These are phyloP conservation scores for Vitis hybrid DNA, from an alignment of 177 flowering plant species.

Conservation along the genomic window DNA sequence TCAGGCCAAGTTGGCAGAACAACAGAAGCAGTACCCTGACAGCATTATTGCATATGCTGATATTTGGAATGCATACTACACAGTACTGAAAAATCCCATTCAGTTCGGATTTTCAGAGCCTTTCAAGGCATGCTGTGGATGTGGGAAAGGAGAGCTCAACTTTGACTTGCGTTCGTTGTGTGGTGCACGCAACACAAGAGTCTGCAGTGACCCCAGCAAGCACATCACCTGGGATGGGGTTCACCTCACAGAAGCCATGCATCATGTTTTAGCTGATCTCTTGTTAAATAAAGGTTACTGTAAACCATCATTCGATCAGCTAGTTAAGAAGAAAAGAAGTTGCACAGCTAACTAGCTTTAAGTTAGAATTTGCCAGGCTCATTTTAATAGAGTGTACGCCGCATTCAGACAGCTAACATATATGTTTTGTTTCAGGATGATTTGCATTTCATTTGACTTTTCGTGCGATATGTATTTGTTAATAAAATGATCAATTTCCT, in stretches of 20 bases:
- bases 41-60: constrained; percentile 40
- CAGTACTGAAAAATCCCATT: constrained; percentile 16
- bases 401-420: no score
- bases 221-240: constrained; percentile 55
- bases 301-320: constrained; percentile 37
- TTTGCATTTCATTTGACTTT: no score
- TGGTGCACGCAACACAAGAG: constrained; percentile 20
- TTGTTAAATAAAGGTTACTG: constrained; percentile 38
- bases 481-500: no score
- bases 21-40: constrained; percentile 3
- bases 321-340: constrained; percentile 1
- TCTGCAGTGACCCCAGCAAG: constrained; percentile 28
- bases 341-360: no score
- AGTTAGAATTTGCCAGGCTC: no score
- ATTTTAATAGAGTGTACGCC: no score
- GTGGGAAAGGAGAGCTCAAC: constrained; percentile 21
- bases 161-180: constrained; percentile 29
- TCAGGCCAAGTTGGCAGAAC: constrained; percentile 18
- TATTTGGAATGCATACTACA: constrained; percentile 34
- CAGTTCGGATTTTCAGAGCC: constrained; percentile 32
- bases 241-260: constrained; percentile 61
- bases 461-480: no score
- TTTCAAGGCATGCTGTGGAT: constrained; percentile 54
- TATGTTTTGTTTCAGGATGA: no score
- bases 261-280: constrained; percentile 35